Conservation (phyloP, 208 protist species). For the Leishmania gerbilli region DNA sequence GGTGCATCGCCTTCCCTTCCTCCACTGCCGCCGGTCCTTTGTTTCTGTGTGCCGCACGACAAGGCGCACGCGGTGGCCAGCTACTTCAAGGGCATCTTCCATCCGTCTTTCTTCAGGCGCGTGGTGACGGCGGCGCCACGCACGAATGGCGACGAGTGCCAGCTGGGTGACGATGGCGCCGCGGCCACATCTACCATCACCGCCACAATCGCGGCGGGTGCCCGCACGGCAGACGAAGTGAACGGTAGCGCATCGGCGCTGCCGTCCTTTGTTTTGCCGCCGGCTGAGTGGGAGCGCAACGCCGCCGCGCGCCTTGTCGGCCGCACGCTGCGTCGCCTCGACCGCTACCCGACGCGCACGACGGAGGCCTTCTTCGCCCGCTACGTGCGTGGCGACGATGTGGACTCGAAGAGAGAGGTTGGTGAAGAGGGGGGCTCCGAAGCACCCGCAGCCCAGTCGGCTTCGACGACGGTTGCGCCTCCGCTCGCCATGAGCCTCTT, state of each 20-base stretch:
- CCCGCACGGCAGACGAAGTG: not conserved
- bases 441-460: not conserved
- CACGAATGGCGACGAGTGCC: not conserved
- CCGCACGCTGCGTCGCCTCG: constrained; percentile 56
- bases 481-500: constrained; percentile 41
- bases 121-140: not conserved
- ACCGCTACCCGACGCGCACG: constrained; percentile 59
- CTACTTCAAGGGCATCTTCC: constrained; percentile 69
- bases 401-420: not conserved
- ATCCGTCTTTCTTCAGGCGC: constrained; percentile 43
- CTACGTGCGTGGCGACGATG: constrained; percentile 19
- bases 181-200: not conserved
- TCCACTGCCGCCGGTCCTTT: constrained; percentile 12
- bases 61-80: constrained; percentile 36
- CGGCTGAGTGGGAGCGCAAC: constrained; percentile 7
- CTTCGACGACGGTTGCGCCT: constrained; percentile 21
- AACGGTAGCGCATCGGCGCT: not conserved
- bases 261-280: not conserved
- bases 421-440: not conserved
- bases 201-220: not conserved
- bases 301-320: constrained; percentile 48
- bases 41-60: constrained; percentile 48
- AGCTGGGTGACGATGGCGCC: not conserved
- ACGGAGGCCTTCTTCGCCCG: constrained; percentile 57
- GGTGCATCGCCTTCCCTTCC: not conserved